Conservation (phyloP, 345 rosid species). For the Nephelium lappaceum region DNA sequence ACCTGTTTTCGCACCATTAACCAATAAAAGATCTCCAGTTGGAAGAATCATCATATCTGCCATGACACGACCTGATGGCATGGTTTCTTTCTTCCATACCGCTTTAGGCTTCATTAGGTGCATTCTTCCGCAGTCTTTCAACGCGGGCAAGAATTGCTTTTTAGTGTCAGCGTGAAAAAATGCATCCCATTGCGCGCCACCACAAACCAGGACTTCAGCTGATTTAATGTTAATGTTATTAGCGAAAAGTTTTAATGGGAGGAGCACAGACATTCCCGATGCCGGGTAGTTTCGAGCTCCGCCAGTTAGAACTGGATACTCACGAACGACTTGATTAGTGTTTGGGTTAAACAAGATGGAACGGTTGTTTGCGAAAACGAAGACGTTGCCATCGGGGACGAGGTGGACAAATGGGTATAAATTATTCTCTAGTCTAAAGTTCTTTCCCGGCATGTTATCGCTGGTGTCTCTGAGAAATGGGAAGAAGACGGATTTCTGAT, state of each 20-base stretch:
- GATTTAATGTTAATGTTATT: slow-evolving; percentile 15
- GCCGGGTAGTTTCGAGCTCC: slow-evolving; percentile 41
- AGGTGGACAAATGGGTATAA: slow-evolving; percentile 28
- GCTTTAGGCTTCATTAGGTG: slow-evolving; percentile 46
- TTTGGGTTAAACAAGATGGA: slow-evolving; percentile 27
- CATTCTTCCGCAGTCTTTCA: slow-evolving; percentile 39
- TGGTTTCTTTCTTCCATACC: slow-evolving; percentile 55
- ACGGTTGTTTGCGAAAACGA: slow-evolving; percentile 24
- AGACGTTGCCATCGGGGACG: slow-evolving; percentile 36
- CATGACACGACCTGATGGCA: slow-evolving; percentile 78
- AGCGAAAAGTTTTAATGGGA: slow-evolving; percentile 44
- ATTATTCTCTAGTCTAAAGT: slow-evolving; percentile 15
- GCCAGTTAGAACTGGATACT: slow-evolving; percentile 32
- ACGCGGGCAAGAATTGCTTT: slow-evolving; percentile 47
- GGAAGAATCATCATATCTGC: slow-evolving; percentile 78
- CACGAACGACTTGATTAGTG: slow-evolving; percentile 27
- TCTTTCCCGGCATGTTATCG: not conserved
- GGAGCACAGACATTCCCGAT: slow-evolving; percentile 25
- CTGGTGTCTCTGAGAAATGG: slow-evolving; percentile 55
- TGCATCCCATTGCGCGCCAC: slow-evolving; percentile 58
- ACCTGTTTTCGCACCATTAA: slow-evolving; percentile 76
- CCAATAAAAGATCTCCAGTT: slow-evolving; percentile 62
- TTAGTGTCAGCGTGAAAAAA: slow-evolving; percentile 24
- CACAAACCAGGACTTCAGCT: slow-evolving; percentile 62
- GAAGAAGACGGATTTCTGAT: slow-evolving; percentile 35